These are phyloP conservation scores for Epicoccum nigrum DNA, from an alignment of 2,329 filamentous ascomycete genomes.

Conservation along the genomic window DNA sequence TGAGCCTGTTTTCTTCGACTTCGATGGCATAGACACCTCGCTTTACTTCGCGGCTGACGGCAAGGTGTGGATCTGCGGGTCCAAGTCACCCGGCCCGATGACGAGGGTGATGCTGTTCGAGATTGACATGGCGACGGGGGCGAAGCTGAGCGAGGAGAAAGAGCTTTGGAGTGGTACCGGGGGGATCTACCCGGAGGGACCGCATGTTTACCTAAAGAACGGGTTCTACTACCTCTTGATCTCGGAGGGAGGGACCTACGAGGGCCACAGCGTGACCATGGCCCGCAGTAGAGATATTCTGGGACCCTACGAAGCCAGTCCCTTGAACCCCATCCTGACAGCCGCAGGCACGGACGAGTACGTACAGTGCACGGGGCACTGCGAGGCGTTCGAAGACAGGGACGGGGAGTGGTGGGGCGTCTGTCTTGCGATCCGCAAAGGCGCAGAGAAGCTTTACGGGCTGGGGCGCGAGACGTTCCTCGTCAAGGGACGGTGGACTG, in stretches of 20 bases:
- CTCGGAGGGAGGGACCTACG: constrained; percentile 34
- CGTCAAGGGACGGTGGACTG: constrained; percentile 11
- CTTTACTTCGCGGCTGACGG: constrained; percentile 22
- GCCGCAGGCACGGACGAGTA: constrained; percentile 20
- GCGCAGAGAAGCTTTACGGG: constrained; percentile 6
- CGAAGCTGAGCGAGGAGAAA: constrained; percentile 17
- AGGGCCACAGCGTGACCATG: constrained; percentile 3
- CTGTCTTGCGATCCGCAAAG: constrained; percentile 17
- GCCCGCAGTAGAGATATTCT: constrained; percentile 18
- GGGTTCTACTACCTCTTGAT: constrained; percentile 44
- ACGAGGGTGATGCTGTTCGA: not conserved
- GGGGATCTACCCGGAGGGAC: constrained; percentile 36
- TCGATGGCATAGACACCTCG: constrained; percentile 22
- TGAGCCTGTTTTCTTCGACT: constrained; percentile 19
- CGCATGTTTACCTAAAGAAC: constrained; percentile 43
- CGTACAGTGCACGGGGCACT: constrained; percentile 23
- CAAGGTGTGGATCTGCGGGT: not conserved
- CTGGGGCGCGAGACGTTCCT: constrained; percentile 23
- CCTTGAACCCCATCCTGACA: constrained; percentile 18
- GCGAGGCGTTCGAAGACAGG: constrained; percentile 20
- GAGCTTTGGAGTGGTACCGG: constrained; percentile 33
- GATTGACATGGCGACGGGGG: constrained; percentile 38
- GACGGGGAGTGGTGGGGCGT: constrained; percentile 23
- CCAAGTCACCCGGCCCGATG: not conserved
- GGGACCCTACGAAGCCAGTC: constrained; percentile 20